Conservation (phyloP, 2,329 filamentous ascomycete species). For the Albifimbria verrucaria region DNA sequence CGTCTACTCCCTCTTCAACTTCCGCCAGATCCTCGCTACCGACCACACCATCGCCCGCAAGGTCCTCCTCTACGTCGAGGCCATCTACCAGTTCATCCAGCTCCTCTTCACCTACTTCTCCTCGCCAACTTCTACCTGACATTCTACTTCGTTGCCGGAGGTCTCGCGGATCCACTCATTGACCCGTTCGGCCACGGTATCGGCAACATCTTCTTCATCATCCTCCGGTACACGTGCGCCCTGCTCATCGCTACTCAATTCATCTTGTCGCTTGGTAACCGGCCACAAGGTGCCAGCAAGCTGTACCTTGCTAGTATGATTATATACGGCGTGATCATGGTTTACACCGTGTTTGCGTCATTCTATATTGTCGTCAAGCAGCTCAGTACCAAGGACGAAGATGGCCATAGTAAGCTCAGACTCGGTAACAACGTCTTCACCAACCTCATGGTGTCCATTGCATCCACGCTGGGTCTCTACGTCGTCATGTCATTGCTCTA, state of each 20-base stretch:
- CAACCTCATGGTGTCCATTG: conserved; percentile 86
- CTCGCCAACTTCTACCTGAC: conserved; percentile 98
- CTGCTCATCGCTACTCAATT: conserved; percentile 93
- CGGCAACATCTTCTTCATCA: conserved; percentile 78
- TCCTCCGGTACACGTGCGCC: conserved; percentile 81
- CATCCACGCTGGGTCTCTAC: conserved; percentile 88
- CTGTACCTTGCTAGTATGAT: conserved; percentile 87
- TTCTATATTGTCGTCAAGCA: conserved; percentile 89
- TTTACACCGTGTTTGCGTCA: conserved; percentile 86
- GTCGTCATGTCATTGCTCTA: conserved; percentile 96
- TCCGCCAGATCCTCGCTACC: conserved; percentile 86
- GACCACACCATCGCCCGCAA: conserved; percentile 90
- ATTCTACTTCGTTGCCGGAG: conserved; percentile 96
- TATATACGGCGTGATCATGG: conserved; percentile 91
- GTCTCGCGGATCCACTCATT: conserved; percentile 70
- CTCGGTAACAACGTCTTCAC: conserved; percentile 90
- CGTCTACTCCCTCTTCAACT: conserved; percentile 95
- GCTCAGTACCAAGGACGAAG: conserved; percentile 50
- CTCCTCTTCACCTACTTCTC: conserved; percentile 97
- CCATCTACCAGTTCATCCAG: conserved; percentile 89
- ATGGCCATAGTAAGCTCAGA: conserved; percentile 39
- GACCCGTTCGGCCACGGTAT: conserved; percentile 92
- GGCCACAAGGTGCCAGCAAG: conserved; percentile 89
- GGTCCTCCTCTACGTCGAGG: conserved; percentile 88
- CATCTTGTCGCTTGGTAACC: conserved; percentile 92